phyloP scores from a whole-genome alignment of 2,329 filamentous ascomycete species.

The Aspergillus sojae region DNA sequence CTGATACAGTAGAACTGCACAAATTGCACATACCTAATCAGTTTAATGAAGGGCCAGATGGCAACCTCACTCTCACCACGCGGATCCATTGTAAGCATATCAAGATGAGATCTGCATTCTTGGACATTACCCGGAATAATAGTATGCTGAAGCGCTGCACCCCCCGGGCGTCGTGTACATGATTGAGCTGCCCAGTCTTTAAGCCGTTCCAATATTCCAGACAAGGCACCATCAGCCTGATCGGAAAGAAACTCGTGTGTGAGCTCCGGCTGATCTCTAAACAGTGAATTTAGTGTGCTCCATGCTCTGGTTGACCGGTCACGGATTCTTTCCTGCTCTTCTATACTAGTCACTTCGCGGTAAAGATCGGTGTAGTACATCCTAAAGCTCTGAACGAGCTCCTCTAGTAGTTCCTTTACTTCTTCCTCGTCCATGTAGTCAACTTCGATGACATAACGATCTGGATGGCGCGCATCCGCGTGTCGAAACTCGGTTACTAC shows the following conservation, averaged over 20 bases:
- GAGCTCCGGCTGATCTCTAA: constrained; percentile 12
- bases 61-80: background rate
- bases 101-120: constrained; percentile 19
- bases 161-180: constrained; percentile 16
- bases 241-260: constrained; percentile 18
- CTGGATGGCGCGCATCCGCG: constrained; percentile 11
- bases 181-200: constrained; percentile 14
- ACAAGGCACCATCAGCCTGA: constrained; percentile 4
- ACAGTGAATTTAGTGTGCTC: constrained; percentile 21
- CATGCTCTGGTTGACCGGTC: constrained; percentile 12
- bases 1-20: too few species aligned
- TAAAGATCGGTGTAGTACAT: constrained; percentile 11
- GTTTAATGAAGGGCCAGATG: constrained; percentile 27
- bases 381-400: constrained; percentile 17
- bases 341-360: constrained; percentile 2
- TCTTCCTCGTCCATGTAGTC: constrained; percentile 19
- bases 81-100: constrained; percentile 18
- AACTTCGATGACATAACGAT: constrained; percentile 18
- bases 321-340: constrained; percentile 15
- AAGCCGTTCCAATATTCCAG: constrained; percentile 11
- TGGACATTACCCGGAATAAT: constrained; percentile 7
- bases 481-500: constrained; percentile 24
- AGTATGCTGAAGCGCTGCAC: constrained; percentile 8
- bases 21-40: too few species aligned
- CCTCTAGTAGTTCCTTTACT: constrained; percentile 19